Conservation (phyloP, 2,329 filamentous ascomycete species). For the Colletotrichum sp. region DNA sequence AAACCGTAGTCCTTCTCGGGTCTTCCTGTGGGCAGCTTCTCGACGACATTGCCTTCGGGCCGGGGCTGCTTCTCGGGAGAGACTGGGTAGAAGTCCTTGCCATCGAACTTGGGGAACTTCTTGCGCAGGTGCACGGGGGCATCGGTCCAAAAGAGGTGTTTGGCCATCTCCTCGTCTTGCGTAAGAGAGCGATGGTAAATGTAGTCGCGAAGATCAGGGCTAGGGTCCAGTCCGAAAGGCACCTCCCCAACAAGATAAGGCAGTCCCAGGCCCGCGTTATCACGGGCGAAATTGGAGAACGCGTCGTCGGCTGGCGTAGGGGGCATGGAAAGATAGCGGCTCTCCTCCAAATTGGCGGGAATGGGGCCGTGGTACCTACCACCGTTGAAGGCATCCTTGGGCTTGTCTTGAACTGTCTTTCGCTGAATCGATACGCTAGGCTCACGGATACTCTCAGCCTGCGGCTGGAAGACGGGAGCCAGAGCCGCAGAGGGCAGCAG, state of each 20-base stretch:
- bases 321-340: conserved; percentile 4
- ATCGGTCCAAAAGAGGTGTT: conserved; percentile 66
- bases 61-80: conserved; percentile 50
- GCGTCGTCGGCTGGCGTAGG: conserved; percentile 6
- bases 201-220: conserved; percentile 52
- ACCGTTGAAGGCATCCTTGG: neutral
- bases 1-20: conserved; percentile 11
- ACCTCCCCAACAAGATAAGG: conserved; percentile 64
- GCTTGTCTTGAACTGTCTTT: neutral
- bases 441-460: conserved; percentile 19
- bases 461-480: conserved; percentile 55
- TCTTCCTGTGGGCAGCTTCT: neutral
- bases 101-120: conserved; percentile 68
- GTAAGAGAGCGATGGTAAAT: conserved; percentile 62
- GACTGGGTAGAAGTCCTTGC: conserved; percentile 67
- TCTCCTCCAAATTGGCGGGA: conserved; percentile 2
- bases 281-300: conserved; percentile 11
- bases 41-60: neutral
- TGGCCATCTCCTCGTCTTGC: conserved; percentile 62
- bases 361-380: neutral
- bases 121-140: conserved; percentile 54
- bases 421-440: neutral
- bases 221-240: conserved; percentile 47
- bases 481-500: conserved; percentile 52
- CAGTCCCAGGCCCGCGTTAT: conserved; percentile 20